Conservation (phyloP, 148 eudicot species). For the Nyssa sinensis region DNA sequence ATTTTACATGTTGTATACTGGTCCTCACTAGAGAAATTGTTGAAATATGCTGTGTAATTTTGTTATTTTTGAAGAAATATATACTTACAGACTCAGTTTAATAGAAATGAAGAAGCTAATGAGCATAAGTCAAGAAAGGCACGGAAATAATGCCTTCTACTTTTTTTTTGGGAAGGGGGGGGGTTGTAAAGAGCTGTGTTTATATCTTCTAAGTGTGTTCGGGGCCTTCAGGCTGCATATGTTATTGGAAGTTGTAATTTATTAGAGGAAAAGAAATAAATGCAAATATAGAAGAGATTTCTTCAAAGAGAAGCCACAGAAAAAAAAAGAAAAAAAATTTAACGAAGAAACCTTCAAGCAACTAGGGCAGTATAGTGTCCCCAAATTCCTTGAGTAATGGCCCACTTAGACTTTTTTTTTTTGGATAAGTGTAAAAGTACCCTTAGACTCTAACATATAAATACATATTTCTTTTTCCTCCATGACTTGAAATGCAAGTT, state of each 20-base stretch:
- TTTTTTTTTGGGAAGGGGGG: no score
- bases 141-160: background rate
- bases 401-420: no score
- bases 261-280: no score
- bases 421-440: no score
- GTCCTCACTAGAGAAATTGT: background rate
- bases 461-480: background rate
- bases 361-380: background rate
- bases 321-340: no score
- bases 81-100: background rate
- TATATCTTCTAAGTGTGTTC: background rate
- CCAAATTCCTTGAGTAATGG: background rate
- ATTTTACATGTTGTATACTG: background rate
- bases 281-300: background rate
- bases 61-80: background rate
- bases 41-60: background rate
- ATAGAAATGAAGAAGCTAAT: background rate
- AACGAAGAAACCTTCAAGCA: background rate
- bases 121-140: background rate
- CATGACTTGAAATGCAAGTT: background rate
- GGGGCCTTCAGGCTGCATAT: no score
- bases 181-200: background rate
- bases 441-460: background rate
- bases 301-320: background rate
- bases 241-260: no score